A percentile compares a stretch with the other conserved stretches of the same genome.
Conservation (phyloP, 1,284 basidiomycete species). For the Malassezia dermatis region DNA sequence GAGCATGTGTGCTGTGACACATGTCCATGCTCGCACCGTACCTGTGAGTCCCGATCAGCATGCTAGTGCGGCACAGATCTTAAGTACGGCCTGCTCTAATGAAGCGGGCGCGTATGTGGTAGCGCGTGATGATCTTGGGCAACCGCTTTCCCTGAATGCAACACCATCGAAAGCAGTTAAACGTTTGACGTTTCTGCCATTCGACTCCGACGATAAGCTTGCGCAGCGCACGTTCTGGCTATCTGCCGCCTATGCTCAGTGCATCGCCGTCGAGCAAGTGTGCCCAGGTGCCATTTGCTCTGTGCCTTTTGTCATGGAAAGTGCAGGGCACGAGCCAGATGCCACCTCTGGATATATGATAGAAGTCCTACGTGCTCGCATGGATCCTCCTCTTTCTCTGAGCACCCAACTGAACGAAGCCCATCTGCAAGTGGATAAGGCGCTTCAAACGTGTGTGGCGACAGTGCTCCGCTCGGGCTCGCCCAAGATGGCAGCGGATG, state of each 20-base stretch:
- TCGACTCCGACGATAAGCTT: slow-evolving; percentile 9
- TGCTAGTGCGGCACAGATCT: slow-evolving; percentile 6
- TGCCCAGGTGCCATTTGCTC: not conserved
- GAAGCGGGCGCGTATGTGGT: slow-evolving; percentile 11
- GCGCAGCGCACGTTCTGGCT: slow-evolving; percentile 20
- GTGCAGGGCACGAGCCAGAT: not conserved
- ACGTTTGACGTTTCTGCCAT: slow-evolving; percentile 5
- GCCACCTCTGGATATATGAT: slow-evolving; percentile 10
- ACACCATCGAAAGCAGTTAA: not conserved
- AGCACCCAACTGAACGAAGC: not conserved
- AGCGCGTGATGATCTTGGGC: slow-evolving; percentile 5
- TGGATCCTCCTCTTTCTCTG: not conserved
- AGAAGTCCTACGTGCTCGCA: slow-evolving; percentile 8
- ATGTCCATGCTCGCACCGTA: not conserved
- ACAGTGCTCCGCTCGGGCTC: not conserved
- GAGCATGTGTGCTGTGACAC: not conserved
- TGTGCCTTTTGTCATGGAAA: slow-evolving; percentile 1
- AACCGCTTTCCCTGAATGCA: slow-evolving; percentile 3
- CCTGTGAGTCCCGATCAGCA: not conserved
- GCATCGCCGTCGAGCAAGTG: slow-evolving; percentile 4
- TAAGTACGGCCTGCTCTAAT: slow-evolving; percentile 7
- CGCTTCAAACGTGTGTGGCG: slow-evolving; percentile 1
- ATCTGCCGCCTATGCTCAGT: slow-evolving; percentile 16
- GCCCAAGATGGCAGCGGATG: not conserved
- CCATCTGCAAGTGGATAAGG: not conserved